Evolutionary conservation across 768 basidiomycete species (phyloP), one percentile per base, ranked within the genome.

Genomic region (Pisolithus orientalis): DNA sequence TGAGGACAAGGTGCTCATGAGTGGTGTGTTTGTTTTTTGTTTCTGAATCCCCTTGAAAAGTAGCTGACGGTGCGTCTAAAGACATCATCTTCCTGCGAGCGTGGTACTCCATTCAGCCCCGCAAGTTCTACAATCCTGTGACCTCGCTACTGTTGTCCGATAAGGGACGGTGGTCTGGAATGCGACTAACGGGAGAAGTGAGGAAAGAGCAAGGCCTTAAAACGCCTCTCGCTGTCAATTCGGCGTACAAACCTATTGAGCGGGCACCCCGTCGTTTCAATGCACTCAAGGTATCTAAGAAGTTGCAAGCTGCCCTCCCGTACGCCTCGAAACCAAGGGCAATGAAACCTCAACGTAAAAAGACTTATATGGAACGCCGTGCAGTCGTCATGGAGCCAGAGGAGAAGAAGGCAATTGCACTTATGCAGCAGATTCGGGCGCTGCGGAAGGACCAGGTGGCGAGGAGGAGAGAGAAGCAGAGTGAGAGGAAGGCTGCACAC

Each of bases 1-100:
- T 68, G 96, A 99, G 70, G 96, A 99, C 69, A 98, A 97, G 74
- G 77, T 98, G 7, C 77, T 98, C 56, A 92, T 86, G 85, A 93
- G 93, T 59, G 94, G 94, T 94, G 67, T 52, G 88, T 79, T 0
- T 34, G 31, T 25, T 13, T 42, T 16, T 4, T 10, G 13, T 14
- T 34, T 37, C 4, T 10, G 21, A 21, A 21, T 7, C 21, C 7
- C 16, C n/a, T 28, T 54, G 10, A 1, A 3, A 10, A 9, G 7
- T 17, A 49, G 47, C 50, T 17, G n/a, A 49, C 24, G 29, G 32
- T 21, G 45, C 34, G 4, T 25, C 6, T 43, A 39, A 51, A 94
- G 96, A 98, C 62, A 86, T 98, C 51, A 79, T 98, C 52, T 97
- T 99, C 76, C 75, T 99, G 8, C 81, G 95, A 24, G 93, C 94